phyloP scores from a whole-genome alignment of 768 basidiomycete genomes.

The Dioszegia hungarica region DNA sequence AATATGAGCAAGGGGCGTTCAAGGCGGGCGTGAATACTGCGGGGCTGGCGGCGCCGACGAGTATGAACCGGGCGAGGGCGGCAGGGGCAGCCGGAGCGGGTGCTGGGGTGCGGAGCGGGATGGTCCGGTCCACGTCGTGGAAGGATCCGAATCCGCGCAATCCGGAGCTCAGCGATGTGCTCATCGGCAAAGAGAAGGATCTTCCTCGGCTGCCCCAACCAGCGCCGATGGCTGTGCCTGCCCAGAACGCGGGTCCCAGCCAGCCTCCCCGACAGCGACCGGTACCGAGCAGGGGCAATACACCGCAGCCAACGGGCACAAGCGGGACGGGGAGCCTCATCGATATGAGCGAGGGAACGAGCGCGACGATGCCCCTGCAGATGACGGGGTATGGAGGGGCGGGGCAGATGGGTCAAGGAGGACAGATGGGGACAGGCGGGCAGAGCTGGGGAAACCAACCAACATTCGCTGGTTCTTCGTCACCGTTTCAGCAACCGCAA shows the following conservation, averaged over 20 bases:
- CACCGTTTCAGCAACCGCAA: conserved; percentile 7
- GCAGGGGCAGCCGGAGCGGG: conserved; percentile 3
- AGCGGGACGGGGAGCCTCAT: conserved; percentile 1
- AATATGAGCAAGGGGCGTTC: conserved; percentile 49
- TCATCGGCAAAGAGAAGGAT: conserved; percentile 27
- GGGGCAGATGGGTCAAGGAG: neutral
- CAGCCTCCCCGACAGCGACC: conserved; percentile 14
- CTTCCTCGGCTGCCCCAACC: conserved; percentile 28
- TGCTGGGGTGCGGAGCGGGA: neutral
- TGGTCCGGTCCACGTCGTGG: neutral
- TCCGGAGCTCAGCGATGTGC: conserved; percentile 41
- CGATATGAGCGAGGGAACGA: conserved; percentile 10
- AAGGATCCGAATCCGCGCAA: conserved; percentile 18
- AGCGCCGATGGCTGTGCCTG: neutral
- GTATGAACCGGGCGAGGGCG: conserved; percentile 29
- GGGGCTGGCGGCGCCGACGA: conserved; percentile 18
- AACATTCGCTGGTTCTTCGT: neutral
- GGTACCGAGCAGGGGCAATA: neutral
- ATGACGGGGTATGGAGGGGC: conserved; percentile 1
- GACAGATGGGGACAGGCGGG: neutral
- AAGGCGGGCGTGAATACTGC: conserved; percentile 10
- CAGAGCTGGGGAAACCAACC: neutral
- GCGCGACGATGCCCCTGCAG: conserved; percentile 18
- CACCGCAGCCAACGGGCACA: neutral
- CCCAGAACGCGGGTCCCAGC: neutral